Evolutionary conservation across 2,329 filamentous ascomycete species (phyloP).

Genomic region (Neocucurbitaria cava): DNA sequence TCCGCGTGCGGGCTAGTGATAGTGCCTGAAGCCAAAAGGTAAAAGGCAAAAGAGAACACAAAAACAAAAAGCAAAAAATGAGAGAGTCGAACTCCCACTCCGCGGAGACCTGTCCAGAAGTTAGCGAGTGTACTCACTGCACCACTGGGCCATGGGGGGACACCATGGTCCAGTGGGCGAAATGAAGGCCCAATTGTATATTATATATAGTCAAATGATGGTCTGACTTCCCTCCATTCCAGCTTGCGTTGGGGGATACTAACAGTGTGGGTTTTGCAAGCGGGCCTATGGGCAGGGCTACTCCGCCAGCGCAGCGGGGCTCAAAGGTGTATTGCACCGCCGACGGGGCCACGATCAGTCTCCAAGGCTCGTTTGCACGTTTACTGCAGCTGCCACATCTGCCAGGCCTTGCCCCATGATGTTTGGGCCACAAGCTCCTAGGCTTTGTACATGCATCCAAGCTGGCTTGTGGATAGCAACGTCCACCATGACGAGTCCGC

Average conservation of each 20-base stretch:
- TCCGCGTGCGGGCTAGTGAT: too few relatives aligned
- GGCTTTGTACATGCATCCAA: neutral
- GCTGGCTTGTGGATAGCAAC: too few relatives aligned
- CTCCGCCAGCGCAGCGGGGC: neutral
- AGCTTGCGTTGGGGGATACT: neutral
- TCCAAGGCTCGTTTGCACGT: neutral
- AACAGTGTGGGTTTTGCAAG: neutral
- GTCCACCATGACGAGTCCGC: too few relatives aligned
- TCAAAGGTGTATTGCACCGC: neutral
- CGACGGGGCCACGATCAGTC: neutral
- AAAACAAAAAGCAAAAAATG: too few relatives aligned
- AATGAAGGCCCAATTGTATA: too few relatives aligned
- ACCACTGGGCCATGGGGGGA: too few relatives aligned
- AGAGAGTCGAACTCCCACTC: too few relatives aligned
- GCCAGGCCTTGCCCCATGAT: neutral
- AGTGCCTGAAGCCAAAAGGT: too few relatives aligned
- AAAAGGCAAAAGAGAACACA: too few relatives aligned
- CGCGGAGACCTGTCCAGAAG: too few relatives aligned
- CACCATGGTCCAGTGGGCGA: too few relatives aligned
- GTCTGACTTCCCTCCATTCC: neutral
- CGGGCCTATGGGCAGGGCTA: neutral
- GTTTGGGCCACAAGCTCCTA: neutral
- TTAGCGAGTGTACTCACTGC: too few relatives aligned
- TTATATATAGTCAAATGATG: neutral
- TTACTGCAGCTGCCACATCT: neutral